phyloP scores from a whole-genome alignment of 345 rosid genomes.

The Garcia nutans region DNA sequence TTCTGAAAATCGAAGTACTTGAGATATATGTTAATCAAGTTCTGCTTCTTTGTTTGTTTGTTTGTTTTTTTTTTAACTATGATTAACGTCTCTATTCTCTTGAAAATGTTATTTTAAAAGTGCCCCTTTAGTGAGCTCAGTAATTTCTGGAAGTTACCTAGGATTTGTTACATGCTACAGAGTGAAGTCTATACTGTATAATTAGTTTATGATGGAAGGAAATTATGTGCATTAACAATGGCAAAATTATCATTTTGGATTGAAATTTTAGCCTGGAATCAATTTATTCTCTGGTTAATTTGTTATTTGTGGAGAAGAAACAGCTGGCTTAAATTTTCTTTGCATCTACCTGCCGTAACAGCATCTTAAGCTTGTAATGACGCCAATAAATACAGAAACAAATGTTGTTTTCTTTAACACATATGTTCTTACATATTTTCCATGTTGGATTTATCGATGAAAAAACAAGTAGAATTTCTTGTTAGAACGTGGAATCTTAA shows the following conservation, averaged over 20 bases:
- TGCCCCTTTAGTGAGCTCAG: background rate
- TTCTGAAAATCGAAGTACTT: background rate
- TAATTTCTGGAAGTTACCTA: background rate
- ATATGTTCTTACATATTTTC: background rate
- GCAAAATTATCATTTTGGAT: background rate
- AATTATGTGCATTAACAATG: background rate
- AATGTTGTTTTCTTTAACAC: background rate
- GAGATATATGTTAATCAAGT: background rate
- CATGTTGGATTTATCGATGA: background rate
- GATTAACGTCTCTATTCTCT: background rate
- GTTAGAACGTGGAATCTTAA: slow-evolving; percentile 14
- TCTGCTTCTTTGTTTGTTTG: background rate
- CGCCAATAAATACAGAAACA: slow-evolving; percentile 4
- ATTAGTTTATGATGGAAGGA: background rate
- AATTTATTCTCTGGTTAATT: background rate
- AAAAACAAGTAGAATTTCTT: slow-evolving; percentile 17
- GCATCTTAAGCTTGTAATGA: background rate
- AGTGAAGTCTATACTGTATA: background rate
- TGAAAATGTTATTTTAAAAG: background rate
- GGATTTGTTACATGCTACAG: background rate
- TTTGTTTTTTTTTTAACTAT: background rate
- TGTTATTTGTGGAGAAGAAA: background rate
- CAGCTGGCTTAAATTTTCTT: background rate
- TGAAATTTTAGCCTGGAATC: background rate
- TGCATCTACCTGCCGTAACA: slow-evolving; percentile 14